A percentile compares a stretch with the other conserved stretches of the same genome.
Evolutionary conservation across 2,329 filamentous ascomycete species (phyloP).

Genomic region (Ophiocordyceps camponoti-floridani): DNA sequence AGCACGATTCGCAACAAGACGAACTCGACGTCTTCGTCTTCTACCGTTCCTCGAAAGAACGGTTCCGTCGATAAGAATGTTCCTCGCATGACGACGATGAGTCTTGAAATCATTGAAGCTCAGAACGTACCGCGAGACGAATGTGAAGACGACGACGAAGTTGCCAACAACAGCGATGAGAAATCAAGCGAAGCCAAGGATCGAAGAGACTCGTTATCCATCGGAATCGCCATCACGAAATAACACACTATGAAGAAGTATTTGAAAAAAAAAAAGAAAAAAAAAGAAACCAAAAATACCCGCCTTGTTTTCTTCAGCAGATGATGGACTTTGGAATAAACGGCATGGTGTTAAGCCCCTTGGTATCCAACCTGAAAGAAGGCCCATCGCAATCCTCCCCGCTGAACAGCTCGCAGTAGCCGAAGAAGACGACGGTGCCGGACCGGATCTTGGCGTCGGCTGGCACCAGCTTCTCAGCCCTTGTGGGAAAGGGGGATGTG

Average conservation of each 20-base stretch:
- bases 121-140: not conserved
- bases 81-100: not conserved
- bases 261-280: not conserved
- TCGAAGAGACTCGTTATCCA: not conserved
- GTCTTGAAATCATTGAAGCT: not conserved
- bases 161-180: not conserved
- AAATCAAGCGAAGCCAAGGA: not conserved
- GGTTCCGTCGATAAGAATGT: not conserved
- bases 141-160: slow-evolving; percentile 22
- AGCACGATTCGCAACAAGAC: not conserved
- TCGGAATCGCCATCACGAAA: not conserved
- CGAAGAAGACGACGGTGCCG: not conserved
- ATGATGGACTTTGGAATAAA: not conserved
- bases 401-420: not conserved
- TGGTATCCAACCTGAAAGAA: not conserved
- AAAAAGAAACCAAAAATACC: not conserved
- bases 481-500: not conserved
- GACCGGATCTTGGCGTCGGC: not conserved
- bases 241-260: not conserved
- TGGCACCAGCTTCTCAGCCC: not conserved
- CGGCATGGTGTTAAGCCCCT: not conserved
- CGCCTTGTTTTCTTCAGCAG: not conserved
- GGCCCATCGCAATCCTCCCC: not conserved
- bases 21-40: not conserved
- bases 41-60: not conserved